Evolutionary conservation across 768 basidiomycete genomes (phyloP).

Genomic region (Collybia sordida): DNA sequence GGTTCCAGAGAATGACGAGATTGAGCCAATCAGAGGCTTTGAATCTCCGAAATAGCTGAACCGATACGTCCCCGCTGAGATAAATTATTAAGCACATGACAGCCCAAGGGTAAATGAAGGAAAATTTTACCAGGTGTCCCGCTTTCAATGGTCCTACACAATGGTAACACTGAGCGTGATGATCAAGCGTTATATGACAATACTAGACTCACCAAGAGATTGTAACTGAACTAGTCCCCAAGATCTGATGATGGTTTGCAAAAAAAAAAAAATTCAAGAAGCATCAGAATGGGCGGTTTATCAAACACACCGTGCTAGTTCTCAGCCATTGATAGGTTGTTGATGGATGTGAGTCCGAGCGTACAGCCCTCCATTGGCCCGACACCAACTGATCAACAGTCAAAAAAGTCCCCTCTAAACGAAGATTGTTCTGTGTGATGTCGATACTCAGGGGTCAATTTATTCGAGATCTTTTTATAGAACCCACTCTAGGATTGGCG

Average conservation of each 20-base stretch:
- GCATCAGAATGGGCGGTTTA: neutral
- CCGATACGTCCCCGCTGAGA: slow-evolving; percentile 67
- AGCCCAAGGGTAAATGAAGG: slow-evolving; percentile 3
- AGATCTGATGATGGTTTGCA: slow-evolving; percentile 31
- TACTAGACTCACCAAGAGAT: slow-evolving; percentile 57
- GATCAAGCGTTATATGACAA: neutral
- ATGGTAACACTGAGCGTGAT: slow-evolving; percentile 3
- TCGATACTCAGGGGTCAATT: slow-evolving; percentile 1
- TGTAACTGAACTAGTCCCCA: slow-evolving; percentile 64
- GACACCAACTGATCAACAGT: slow-evolving; percentile 55
- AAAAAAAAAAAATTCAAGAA: no score
- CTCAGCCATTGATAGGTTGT: slow-evolving; percentile 67
- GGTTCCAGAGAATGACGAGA: slow-evolving; percentile 59
- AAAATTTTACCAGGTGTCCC: slow-evolving; percentile 50
- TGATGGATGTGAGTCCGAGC: slow-evolving; percentile 79
- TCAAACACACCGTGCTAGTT: slow-evolving; percentile 46
- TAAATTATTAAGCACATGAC: slow-evolving; percentile 3
- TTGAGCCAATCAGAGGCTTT: slow-evolving; percentile 65
- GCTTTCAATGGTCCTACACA: slow-evolving; percentile 58
- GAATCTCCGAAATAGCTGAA: slow-evolving; percentile 73
- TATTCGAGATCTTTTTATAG: neutral
- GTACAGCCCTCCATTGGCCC: slow-evolving; percentile 54
- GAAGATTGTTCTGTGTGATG: slow-evolving; percentile 64
- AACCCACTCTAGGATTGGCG: slow-evolving; percentile 70
- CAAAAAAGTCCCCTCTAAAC: slow-evolving; percentile 72